Base-by-base conservation (phyloP, 148 eudicot species). In the Rhododendron griersonianum region DNA sequence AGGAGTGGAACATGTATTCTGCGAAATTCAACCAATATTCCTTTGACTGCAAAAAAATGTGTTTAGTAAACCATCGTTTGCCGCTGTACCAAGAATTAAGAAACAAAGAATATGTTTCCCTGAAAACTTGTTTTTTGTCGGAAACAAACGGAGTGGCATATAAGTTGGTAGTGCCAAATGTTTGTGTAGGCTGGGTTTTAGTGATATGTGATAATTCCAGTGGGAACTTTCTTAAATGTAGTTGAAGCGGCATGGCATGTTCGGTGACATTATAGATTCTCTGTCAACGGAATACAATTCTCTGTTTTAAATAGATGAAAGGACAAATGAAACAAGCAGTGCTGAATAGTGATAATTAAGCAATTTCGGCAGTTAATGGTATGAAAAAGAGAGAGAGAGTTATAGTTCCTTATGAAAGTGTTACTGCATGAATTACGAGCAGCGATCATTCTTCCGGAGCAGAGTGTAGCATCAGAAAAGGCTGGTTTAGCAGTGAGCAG, bases 381-480 rank as follows among this genome's bases (percentile, higher is more conserved):
- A 9, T 7, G 21, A 25, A 6, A 35, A 3, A 39, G 5, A 59
- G 33, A 21, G 11, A 4, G 10, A 57, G 48, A 7, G 53, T 14
- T 53, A 11, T 8, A 5, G 25, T 74, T 53, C 28, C 80, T 84
- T 18, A 84, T 35, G 81, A n/a, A 53, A 37, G 86, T 76, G 51
- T 76, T 84, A 51, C 85, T 37, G 11, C 33, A 39, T 81, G 86
- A 83, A 85, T 61, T 88, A 48, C 85, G 89, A 80, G 83, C 91
- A 95, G 98, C 95, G 37, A 95, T 96, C 50, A 86, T 95, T 78
- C 98, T 96, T 83, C 99, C 98, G 35, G 98, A 96, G 87, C 99
- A 96, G 90, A 96, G 96, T 90, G 91, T 96, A 75, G 99, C 93
- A 21, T 90, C 98, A 33, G 98, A 96, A 75, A 96, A 95, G 88